These are phyloP conservation scores for Penicillium sp. DNA, from an alignment of 2,329 filamentous ascomycete species.

Conservation along the genomic window DNA sequence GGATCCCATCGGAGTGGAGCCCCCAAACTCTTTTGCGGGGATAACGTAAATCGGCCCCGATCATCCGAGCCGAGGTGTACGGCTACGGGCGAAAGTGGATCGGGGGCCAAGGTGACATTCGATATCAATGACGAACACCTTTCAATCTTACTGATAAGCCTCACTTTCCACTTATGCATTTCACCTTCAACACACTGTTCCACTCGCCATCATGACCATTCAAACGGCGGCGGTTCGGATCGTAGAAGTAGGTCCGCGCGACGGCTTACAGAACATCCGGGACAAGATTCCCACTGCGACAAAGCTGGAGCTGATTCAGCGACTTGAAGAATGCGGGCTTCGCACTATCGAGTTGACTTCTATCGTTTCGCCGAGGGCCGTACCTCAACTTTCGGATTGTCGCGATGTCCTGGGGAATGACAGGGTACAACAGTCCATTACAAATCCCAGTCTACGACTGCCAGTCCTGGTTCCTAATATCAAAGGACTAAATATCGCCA, in stretches of 20 bases:
- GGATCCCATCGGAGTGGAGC: not conserved
- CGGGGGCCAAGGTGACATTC: not conserved
- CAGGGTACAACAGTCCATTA: not conserved
- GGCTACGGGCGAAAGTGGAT: not conserved
- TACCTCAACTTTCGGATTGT: slow-evolving; percentile 66
- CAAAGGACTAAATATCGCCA: slow-evolving; percentile 59
- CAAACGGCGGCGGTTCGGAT: slow-evolving; percentile 52
- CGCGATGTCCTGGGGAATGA: not conserved
- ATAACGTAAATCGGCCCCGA: not conserved
- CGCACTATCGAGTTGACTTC: slow-evolving; percentile 77
- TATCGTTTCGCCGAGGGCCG: slow-evolving; percentile 81
- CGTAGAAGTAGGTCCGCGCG: slow-evolving; percentile 80
- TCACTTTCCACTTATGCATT: too few relatives aligned
- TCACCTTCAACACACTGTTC: too few relatives aligned
- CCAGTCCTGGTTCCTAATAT: slow-evolving; percentile 46
- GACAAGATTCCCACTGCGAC: slow-evolving; percentile 67
- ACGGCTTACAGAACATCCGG: slow-evolving; percentile 87
- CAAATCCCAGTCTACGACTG: slow-evolving; percentile 5
- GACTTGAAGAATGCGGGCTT: slow-evolving; percentile 68
- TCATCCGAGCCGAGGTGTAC: not conserved
- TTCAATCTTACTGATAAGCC: too few relatives aligned
- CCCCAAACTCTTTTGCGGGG: not conserved
- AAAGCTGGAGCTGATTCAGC: slow-evolving; percentile 74
- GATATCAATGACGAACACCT: too few relatives aligned
- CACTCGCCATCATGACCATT: not conserved